Evolutionary conservation across 768 basidiomycete genomes (phyloP), one percentile per base, ranked within the genome.

Genomic region (Tricholomella constricta): DNA sequence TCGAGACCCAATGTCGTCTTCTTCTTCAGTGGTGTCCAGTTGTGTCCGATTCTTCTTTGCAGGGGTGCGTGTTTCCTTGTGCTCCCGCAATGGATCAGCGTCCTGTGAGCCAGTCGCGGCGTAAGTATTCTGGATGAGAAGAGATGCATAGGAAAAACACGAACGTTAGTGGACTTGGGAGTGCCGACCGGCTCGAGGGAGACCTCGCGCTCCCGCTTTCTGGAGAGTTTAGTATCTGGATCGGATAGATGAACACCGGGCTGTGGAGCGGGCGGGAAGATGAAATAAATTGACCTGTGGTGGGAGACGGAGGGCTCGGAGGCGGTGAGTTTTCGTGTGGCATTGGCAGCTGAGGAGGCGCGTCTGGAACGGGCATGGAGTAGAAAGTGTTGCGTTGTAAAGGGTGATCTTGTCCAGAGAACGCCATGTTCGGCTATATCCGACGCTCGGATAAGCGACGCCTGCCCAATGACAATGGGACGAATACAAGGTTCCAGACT

Each of bases 141-240:
- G 44, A 44, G 48, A 20, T 15, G 35, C 3, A 47, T 26, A 49
- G 43, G 45, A 50, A 56, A 50, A 51, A 61, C 56, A 69, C 69
- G 70, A 58, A 79, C 78, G 55, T 61, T 36, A 35, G 51, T 52
- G 19, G 74, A 69, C 60, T 72, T 76, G 37, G 83, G 78, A 2
- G 79, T 76, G 38, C 77, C 75, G 53, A 66, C 73, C 52, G 89
- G 88, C 67, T 92, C 89, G 29, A 87, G 69, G 23, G 89, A 92
- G 20, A 86, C 82, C 68, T 91, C 89, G 31, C 89, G 76, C 68
- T 89, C 88, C 57, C 89, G 79, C 69, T 92, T 92, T 67, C 80
- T 79, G 20, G 87, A 83, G 41, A 74, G 66, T 56, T 75, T 82
- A 59, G 76, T 67, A 46, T 79, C 79, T 78, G 57, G 55, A 59